Evolutionary conservation across 129 eudicot species (phyloP), one percentile per base, ranked within the genome.

Genomic region (Flaveria trinervia): DNA sequence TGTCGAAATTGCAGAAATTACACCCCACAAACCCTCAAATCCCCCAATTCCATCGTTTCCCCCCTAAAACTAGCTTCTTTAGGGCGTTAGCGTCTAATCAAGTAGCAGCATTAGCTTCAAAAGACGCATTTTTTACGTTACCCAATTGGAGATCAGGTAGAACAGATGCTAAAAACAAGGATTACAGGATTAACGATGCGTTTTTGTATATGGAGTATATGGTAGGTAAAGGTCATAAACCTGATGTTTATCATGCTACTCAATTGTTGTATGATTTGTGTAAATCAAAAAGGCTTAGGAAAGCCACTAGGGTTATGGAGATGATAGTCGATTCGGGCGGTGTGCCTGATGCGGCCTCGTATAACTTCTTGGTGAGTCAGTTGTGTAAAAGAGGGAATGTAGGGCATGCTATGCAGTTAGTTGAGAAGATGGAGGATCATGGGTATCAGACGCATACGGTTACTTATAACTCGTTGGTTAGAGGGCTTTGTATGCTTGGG

Each of bases 261-360:
- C 92, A 91, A 54, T 69, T 93, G 52, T 56, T 91, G 76, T 84
- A 88, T 60, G 97, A 89, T 91, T 82, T 90, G 4, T 85, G 96
- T 71, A 93, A 87, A 73, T 52, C 80, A 9, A 88, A 78, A 33
- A 87, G 86, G n/a, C 67, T 83, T 25, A 59, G 88, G 15, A 89
- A 87, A 77, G 98, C 97, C 0, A 83, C 88, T 68, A 84, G 84
- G 79, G 93, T 91, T 26, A 91, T 91, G 96, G 97, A 93, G 78
- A 84, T 93, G 96, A 85, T 93, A 82, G 83, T 89, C 11, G 65
- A 80, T 44, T 87, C 96, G 0, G 97, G 96, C 8, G 68, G 83
- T 44, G 83, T 79, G 0, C 93, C 90, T 0, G 96, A 90, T 64
- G 85, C 87, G 1, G 88, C 88, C 23, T 72, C 89, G 0, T 90